Percentiles rank a stretch among this genome's conserved stretches.
Evolutionary conservation across 1,139 yeast species (phyloP).

Genomic region (Saccharomycopsis hybrid): DNA sequence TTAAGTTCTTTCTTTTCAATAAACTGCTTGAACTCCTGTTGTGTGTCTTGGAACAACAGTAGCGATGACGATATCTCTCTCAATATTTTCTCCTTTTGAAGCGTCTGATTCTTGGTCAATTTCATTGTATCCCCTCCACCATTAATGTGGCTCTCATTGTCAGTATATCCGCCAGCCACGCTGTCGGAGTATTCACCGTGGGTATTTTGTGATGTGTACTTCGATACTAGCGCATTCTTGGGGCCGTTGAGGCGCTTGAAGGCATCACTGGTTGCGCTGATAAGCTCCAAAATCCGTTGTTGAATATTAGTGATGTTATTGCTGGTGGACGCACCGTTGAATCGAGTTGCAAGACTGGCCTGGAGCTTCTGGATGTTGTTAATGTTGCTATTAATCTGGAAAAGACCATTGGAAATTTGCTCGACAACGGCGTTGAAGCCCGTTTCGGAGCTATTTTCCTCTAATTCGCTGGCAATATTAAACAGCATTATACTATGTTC

Average conservation of each 20-base stretch:
- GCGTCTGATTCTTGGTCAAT: slow-evolving; percentile 15
- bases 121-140: background rate
- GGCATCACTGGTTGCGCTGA: slow-evolving; percentile 33
- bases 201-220: slow-evolving; percentile 3
- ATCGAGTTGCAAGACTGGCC: slow-evolving; percentile 28
- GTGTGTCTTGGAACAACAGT: slow-evolving; percentile 11
- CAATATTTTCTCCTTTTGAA: slow-evolving; percentile 18
- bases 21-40: slow-evolving; percentile 13
- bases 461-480: slow-evolving; percentile 9
- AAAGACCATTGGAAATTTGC: slow-evolving; percentile 39
- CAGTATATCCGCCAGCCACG: slow-evolving; percentile 25
- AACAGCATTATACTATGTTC: too few species aligned
- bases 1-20: slow-evolving; percentile 26
- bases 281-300: slow-evolving; percentile 22
- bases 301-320: slow-evolving; percentile 42
- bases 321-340: slow-evolving; percentile 29
- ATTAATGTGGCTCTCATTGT: slow-evolving; percentile 30
- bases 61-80: slow-evolving; percentile 17
- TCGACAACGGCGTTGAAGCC: slow-evolving; percentile 29
- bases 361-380: slow-evolving; percentile 44
- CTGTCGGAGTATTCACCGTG: background rate
- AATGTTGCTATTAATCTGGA: slow-evolving; percentile 49
- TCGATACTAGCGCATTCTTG: slow-evolving; percentile 30
- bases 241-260: slow-evolving; percentile 42
- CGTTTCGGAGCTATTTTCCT: slow-evolving; percentile 6